Conservation (phyloP, 2,329 filamentous ascomycete species). For the Didymella sp. region DNA sequence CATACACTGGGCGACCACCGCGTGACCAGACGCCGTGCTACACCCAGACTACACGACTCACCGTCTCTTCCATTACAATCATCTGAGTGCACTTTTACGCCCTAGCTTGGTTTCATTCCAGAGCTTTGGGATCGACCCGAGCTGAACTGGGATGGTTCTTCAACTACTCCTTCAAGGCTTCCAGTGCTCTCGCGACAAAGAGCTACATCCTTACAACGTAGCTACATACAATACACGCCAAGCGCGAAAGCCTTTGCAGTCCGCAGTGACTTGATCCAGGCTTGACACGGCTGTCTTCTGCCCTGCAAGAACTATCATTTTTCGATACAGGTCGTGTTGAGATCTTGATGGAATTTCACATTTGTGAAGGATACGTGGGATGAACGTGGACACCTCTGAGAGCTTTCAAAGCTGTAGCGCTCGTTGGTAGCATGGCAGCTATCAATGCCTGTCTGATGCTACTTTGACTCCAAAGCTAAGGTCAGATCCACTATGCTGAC, state of each 20-base stretch:
- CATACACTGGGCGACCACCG: conserved; percentile 13
- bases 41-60: neutral
- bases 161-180: neutral
- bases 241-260: neutral
- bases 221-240: neutral
- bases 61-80: conserved; percentile 1
- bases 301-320: neutral
- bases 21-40: conserved; percentile 10
- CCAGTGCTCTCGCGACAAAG: neutral
- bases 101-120: neutral
- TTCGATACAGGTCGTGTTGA: neutral
- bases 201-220: neutral
- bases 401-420: neutral
- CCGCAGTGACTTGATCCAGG: neutral
- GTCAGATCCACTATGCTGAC: neutral
- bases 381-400: neutral
- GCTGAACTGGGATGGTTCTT: neutral
- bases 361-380: neutral
- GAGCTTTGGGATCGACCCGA: neutral
- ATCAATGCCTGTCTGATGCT: neutral
- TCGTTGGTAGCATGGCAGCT: neutral
- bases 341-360: neutral
- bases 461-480: neutral
- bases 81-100: neutral
- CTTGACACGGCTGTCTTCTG: neutral